phyloP scores from a whole-genome alignment of 2,329 filamentous ascomycete species.

The Trichoderma semiorbis region DNA sequence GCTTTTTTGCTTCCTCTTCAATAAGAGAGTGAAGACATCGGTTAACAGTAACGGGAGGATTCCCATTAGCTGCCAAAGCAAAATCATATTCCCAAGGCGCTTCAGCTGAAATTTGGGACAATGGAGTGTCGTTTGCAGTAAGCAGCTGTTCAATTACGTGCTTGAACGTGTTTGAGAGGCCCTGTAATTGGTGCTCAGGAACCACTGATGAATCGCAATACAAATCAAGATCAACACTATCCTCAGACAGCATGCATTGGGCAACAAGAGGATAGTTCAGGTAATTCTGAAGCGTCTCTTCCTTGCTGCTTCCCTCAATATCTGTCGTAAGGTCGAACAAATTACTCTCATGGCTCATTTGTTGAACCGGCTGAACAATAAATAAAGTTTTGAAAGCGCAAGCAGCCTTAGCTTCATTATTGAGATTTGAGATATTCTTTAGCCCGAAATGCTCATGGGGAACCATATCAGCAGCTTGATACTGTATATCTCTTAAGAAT shows the following conservation, averaged over 20 bases:
- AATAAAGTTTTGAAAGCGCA: slow-evolving; percentile 13
- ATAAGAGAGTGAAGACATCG: slow-evolving; percentile 2
- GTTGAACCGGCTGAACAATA: slow-evolving; percentile 13
- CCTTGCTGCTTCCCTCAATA: not conserved
- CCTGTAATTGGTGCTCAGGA: not conserved
- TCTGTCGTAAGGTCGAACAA: not conserved
- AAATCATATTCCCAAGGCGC: not conserved
- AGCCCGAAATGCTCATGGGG: slow-evolving; percentile 28
- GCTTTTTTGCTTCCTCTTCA: not conserved
- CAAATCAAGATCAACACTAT: slow-evolving; percentile 5
- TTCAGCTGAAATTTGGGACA: not conserved
- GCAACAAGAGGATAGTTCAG: slow-evolving; percentile 13
- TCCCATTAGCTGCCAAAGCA: not conserved
- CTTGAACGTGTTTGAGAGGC: not conserved
- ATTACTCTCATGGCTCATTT: not conserved
- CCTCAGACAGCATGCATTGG: not conserved
- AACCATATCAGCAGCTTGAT: slow-evolving; percentile 24
- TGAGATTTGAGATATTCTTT: slow-evolving; percentile 26
- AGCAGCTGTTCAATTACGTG: slow-evolving; percentile 5
- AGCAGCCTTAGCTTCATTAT: slow-evolving; percentile 13
- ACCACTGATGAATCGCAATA: not conserved
- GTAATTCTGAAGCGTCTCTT: slow-evolving; percentile 3
- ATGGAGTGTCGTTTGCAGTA: not conserved
- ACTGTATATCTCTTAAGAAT: slow-evolving; percentile 24
- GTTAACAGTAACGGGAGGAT: not conserved